These are phyloP conservation scores for Ceratocystis papillata DNA, from an alignment of 2,329 filamentous ascomycete species.

Conservation along the genomic window DNA sequence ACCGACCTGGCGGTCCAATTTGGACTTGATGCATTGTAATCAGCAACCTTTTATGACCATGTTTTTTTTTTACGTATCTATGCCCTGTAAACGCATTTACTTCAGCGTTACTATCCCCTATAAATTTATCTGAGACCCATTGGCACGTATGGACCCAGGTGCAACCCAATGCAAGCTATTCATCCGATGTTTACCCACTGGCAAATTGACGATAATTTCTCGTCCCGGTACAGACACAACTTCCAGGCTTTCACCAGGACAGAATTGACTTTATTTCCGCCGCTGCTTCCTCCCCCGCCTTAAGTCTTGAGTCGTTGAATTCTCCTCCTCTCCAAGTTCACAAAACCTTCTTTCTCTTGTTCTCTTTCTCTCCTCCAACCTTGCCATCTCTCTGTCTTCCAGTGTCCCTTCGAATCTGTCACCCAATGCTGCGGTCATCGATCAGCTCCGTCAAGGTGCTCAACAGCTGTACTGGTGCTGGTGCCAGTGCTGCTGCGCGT, in stretches of 20 bases:
- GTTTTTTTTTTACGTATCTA: neutral
- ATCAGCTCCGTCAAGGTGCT: slow-evolving; percentile 53
- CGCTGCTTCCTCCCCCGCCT: neutral
- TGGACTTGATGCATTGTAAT: neutral
- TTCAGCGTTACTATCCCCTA: neutral
- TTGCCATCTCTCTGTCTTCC: slow-evolving; percentile 31
- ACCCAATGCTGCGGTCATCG: slow-evolving; percentile 55
- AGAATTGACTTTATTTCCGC: neutral
- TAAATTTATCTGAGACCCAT: neutral
- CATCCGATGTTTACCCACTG: slow-evolving; percentile 35
- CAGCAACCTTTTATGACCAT: neutral
- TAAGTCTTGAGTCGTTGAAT: neutral
- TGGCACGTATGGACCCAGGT: neutral
- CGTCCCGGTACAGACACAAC: slow-evolving; percentile 37
- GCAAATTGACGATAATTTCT: slow-evolving; percentile 25
- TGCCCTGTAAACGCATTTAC: neutral
- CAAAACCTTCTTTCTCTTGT: neutral
- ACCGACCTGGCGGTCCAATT: no score
- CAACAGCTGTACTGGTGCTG: slow-evolving; percentile 30
- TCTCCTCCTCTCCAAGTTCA: slow-evolving; percentile 6
- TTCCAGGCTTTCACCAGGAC: slow-evolving; percentile 18
- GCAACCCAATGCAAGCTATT: slow-evolving; percentile 25
- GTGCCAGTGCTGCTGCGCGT: slow-evolving; percentile 34
- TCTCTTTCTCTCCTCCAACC: slow-evolving; percentile 17
- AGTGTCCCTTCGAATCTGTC: neutral